Evolutionary conservation across 1,139 yeast genomes (phyloP).

Genomic region (Geotrichum candidum): DNA sequence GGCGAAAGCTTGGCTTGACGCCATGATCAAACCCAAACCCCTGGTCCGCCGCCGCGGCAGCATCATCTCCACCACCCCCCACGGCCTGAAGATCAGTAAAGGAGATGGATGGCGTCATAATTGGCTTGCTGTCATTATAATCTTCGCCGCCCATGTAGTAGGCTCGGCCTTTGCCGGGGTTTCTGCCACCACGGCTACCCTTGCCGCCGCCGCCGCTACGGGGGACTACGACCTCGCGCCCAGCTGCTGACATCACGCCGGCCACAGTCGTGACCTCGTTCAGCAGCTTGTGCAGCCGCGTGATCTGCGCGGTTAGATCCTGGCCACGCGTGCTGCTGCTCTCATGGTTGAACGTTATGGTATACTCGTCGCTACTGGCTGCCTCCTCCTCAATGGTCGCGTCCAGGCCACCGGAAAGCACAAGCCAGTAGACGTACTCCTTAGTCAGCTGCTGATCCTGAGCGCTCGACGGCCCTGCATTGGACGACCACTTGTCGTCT

Average conservation of each 20-base stretch:
- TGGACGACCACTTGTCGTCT: constrained; percentile 12
- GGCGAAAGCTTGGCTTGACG: not conserved
- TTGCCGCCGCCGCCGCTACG: not conserved
- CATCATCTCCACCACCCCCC: not conserved
- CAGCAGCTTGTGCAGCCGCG: constrained; percentile 1
- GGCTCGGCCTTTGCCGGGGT: too few relatives aligned
- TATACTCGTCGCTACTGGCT: not conserved
- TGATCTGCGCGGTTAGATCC: constrained; percentile 9
- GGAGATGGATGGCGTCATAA: not conserved
- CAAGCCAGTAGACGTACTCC: constrained; percentile 8
- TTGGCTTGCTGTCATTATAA: not conserved
- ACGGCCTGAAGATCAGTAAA: not conserved
- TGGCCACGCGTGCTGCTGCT: not conserved
- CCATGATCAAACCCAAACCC: not conserved
- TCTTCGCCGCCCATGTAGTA: not conserved
- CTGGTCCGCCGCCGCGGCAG: not conserved
- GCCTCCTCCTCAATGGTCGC: constrained; percentile 11
- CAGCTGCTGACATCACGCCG: not conserved
- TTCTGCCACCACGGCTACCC: not conserved
- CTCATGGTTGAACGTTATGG: constrained; percentile 5
- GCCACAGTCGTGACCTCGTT: constrained; percentile 5
- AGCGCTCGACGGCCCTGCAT: not conserved
- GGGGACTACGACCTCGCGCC: constrained; percentile 3
- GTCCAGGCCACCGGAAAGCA: constrained; percentile 4
- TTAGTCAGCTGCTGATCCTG: constrained; percentile 1